Conservation (phyloP, 140 eudicot genomes). For the Cichorium intybus region DNA sequence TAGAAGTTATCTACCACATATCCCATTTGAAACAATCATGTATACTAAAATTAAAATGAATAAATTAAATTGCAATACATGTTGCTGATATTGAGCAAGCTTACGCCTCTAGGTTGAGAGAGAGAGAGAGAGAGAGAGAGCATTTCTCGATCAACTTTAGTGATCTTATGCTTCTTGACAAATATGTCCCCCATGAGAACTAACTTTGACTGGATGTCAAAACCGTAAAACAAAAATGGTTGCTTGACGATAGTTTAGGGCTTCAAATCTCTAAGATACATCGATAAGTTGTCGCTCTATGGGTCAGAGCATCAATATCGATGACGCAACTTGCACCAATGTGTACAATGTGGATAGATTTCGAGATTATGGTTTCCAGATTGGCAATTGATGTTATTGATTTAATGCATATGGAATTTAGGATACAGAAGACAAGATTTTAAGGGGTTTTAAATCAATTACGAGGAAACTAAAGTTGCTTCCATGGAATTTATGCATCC, state of each 20-base stretch:
- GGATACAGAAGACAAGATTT: conserved; percentile 9
- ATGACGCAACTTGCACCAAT: neutral
- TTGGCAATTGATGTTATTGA: conserved; percentile 8
- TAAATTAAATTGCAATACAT: conserved; percentile 33
- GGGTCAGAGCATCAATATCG: neutral
- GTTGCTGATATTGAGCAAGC: conserved; percentile 84
- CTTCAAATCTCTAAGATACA: neutral
- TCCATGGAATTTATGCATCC: no score
- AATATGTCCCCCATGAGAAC: conserved; percentile 68
- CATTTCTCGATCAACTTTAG: conserved; percentile 84
- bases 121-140: no score
- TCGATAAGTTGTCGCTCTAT: conserved; percentile 1
- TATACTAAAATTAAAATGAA: neutral
- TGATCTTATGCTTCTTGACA: conserved; percentile 86
- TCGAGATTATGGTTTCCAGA: conserved; percentile 13
- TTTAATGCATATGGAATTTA: neutral
- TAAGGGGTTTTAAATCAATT: conserved; percentile 27
- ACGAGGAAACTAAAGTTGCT: neutral
- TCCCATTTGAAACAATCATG: neutral
- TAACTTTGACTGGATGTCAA: neutral
- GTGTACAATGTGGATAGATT: neutral
- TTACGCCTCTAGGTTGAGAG: conserved; percentile 86
- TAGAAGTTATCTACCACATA: neutral
- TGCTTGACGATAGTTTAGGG: conserved; percentile 5
- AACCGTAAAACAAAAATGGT: neutral